phyloP scores from a whole-genome alignment of 225 moss, liverwort and hornwort species.

The Polytrichum formosum region DNA sequence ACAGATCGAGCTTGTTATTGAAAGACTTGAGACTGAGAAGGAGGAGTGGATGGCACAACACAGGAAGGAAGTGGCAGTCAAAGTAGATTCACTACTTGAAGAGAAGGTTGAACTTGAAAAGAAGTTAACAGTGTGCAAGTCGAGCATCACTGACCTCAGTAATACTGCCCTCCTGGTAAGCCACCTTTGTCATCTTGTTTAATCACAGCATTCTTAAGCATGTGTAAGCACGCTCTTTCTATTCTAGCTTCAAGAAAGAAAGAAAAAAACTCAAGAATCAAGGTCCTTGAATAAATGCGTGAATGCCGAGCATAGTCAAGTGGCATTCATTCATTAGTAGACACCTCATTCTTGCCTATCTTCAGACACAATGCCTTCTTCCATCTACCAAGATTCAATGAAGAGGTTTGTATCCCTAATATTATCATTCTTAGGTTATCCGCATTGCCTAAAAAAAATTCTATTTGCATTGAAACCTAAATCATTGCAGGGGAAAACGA shows the following conservation, averaged over 20 bases:
- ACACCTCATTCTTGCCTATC: not conserved
- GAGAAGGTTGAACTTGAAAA: constrained; percentile 66
- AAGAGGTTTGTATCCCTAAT: not conserved
- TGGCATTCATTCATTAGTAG: too few relatives aligned
- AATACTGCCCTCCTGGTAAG: constrained; percentile 59
- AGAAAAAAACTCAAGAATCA: too few relatives aligned
- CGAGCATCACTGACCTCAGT: constrained; percentile 58
- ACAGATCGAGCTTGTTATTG: constrained; percentile 86
- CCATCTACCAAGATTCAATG: not conserved
- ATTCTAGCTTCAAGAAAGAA: too few relatives aligned
- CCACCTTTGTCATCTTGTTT: not conserved
- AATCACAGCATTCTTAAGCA: not conserved
- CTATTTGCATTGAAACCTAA: not conserved
- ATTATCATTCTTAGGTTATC: not conserved
- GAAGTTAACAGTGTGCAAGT: constrained; percentile 68
- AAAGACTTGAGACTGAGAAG: constrained; percentile 72
- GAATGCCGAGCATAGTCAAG: too few relatives aligned
- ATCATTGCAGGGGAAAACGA: constrained; percentile 43
- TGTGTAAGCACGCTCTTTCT: too few relatives aligned
- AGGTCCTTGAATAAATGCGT: too few relatives aligned
- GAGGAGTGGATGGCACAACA: constrained; percentile 55
- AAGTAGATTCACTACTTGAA: constrained; percentile 55
- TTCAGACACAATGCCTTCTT: not conserved
- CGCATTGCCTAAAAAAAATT: not conserved
- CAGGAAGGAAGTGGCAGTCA: constrained; percentile 49